Base-by-base conservation (phyloP, 768 basidiomycete genomes). In the Termitomyces sp. region DNA sequence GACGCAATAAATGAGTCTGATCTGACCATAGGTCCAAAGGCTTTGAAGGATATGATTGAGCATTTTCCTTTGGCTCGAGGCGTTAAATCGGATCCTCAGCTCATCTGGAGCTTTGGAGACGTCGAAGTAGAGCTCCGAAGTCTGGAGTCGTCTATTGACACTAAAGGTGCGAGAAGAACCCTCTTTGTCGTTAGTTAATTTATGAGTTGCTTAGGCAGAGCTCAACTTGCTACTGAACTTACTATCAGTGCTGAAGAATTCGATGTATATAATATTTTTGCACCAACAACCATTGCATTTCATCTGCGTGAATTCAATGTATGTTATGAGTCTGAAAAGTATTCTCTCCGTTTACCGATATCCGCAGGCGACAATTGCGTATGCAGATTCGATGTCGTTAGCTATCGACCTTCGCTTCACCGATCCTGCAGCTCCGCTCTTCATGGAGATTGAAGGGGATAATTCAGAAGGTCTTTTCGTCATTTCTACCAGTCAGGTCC, bases 241-340 rank as follows among this genome's bases (percentile, higher is more conserved):
- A 81, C 80, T 1, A 86, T 94, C 52, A 88, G 86, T 56, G 82
- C 82, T 0, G 88, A 90, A 40, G 93, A 93, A 65, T 94, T 94
- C 61, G 91, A 93, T 52, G 72, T 79, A 7, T 94, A 93, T 65
- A 82, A 89, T 46, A 74, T 93, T 12, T 79, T 77, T 64, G 72
- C 78, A 10, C 72, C 92, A 1, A 81, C 82, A 33, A 85, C 82
- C 4, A 81, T 94, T 52, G 85, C 84, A 0, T 92, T 93, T 64
- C 91, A 93, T 71, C 72, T 94, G 30, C 84, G 88, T 37, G 92
- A 94, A 73, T 92, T 94, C 72, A 91, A 86, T 58, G 92, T 91
- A 61, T 58, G 79, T 68, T 22, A 32, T 26, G 1, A 47, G n/a
- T 48, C 5, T 14, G 14, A 37, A 26, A 33, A 16, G 12, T 24